Evolutionary conservation across 306 rosid genomes (phyloP), one percentile per base, ranked within the genome.

Genomic region (Trifolium repens): DNA sequence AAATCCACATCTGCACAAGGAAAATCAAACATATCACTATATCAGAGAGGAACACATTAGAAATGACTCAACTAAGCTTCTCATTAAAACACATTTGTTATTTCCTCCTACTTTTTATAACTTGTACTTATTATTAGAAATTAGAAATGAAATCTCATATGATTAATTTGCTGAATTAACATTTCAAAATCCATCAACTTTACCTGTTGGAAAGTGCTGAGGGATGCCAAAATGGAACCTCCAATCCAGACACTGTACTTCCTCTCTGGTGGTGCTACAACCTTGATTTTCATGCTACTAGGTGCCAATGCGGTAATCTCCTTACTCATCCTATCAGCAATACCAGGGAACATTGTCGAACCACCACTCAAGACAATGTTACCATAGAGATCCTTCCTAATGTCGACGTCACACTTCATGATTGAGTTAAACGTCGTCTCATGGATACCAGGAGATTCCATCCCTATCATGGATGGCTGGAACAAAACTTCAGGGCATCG

Each of bases 1-100:
- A 89, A 72, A 93, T 94, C 98, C 98, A 94, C 98, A 94, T 94
- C 98, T 94, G 89, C 84, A 67, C 55, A 37, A 30, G 71, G 5
- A 73, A 57, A 58, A 7, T 54, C 47, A 64, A 65, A 79, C 14
- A 57, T 44, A 72, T 73, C 74, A 79, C 73, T 16, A 57, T 52
- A 72, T 73, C 74, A 82, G 53, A 59, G 53, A 42, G 26, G 9
- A 71, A 22, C 49, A 46, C 19, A 67, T 64, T 42, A 62, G n/a
- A 44, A 54, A 37, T 9, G 47, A 52, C 40, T 12, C 22, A 27
- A 26, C 42, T 72, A 64, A 73, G 57, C 67, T 37, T 37, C 19
- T 46, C 27, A 15, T 30, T 7, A 71, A 61, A 75, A 14, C 40
- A 35, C 40, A 19, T 47, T 40, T 34, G 76, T 40, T 59, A 24